Conservation (phyloP, 108 stramenopile genomes). For the Cylindrotheca closterium region DNA sequence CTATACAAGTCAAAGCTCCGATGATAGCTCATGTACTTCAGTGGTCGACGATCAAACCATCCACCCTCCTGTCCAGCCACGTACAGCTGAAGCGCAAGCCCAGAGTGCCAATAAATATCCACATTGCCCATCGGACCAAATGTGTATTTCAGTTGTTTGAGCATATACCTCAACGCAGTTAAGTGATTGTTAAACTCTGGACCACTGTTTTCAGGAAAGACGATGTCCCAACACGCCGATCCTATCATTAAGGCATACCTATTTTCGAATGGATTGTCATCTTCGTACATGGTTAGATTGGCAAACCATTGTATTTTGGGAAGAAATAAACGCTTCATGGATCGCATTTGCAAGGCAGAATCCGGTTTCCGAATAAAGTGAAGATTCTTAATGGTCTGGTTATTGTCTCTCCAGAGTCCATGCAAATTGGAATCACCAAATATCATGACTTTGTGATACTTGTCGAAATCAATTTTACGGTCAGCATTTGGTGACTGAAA, state of each 20-base stretch:
- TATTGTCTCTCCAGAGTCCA: background rate
- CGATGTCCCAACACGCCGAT: background rate
- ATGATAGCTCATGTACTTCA: background rate
- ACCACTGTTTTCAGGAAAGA: background rate
- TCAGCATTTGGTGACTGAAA: background rate
- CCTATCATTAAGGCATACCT: background rate
- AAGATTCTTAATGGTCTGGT: no score
- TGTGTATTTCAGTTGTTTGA: background rate
- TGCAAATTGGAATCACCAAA: background rate
- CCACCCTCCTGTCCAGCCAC: background rate
- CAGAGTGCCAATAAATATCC: background rate
- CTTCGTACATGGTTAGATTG: background rate
- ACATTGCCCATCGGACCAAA: background rate
- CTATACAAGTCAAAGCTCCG: background rate
- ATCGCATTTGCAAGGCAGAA: background rate
- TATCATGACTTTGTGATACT: background rate
- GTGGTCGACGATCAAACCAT: background rate
- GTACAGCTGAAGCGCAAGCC: background rate
- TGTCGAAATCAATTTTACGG: background rate
- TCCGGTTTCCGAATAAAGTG: background rate
- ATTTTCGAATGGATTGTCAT: background rate
- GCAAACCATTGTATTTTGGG: background rate
- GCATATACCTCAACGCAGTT: background rate
- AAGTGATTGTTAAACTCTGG: background rate
- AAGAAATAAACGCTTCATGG: background rate